Conservation (phyloP, 1,284 basidiomycete species). For the Cutaneotrichosporon sp. region DNA sequence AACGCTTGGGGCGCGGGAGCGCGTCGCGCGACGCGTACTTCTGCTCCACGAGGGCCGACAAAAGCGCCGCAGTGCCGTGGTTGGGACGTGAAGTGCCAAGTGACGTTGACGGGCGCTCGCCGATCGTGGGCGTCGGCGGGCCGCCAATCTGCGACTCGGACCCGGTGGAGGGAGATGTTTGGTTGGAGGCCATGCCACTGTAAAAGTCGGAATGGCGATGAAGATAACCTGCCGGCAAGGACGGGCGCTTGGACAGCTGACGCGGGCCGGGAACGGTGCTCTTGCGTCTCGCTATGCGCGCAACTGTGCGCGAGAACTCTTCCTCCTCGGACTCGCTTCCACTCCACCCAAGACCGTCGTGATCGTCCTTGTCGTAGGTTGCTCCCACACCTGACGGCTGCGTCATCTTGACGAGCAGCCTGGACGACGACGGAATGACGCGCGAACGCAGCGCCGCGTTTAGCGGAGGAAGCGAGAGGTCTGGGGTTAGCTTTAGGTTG, state of each 20-base stretch:
- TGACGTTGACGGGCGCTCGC: slow-evolving; percentile 21
- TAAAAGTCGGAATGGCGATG: slow-evolving; percentile 8
- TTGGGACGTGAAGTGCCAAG: slow-evolving; percentile 12
- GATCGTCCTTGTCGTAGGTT: neutral
- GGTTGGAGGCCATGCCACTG: neutral
- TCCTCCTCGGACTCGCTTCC: slow-evolving; percentile 47
- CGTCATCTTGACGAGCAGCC: slow-evolving; percentile 20
- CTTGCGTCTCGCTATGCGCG: slow-evolving; percentile 29
- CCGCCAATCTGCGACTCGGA: neutral
- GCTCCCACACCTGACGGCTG: neutral
- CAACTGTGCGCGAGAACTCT: slow-evolving; percentile 34
- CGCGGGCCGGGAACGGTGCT: slow-evolving; percentile 4
- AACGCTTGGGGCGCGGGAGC: slow-evolving; percentile 26
- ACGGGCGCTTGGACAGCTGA: slow-evolving; percentile 19
- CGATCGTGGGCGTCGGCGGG: slow-evolving; percentile 14
- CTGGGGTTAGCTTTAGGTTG: slow-evolving; percentile 18
- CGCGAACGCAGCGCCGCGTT: slow-evolving; percentile 35
- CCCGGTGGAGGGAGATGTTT: neutral
- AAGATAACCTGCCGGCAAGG: slow-evolving; percentile 14
- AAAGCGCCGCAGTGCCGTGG: slow-evolving; percentile 21
- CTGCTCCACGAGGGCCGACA: slow-evolving; percentile 25
- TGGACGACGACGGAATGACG: slow-evolving; percentile 33
- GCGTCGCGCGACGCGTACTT: slow-evolving; percentile 24
- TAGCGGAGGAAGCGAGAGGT: slow-evolving; percentile 32
- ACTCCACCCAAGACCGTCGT: slow-evolving; percentile 32